Base-by-base conservation (phyloP, 1,139 yeast species). In the Zygoascus sp. region DNA sequence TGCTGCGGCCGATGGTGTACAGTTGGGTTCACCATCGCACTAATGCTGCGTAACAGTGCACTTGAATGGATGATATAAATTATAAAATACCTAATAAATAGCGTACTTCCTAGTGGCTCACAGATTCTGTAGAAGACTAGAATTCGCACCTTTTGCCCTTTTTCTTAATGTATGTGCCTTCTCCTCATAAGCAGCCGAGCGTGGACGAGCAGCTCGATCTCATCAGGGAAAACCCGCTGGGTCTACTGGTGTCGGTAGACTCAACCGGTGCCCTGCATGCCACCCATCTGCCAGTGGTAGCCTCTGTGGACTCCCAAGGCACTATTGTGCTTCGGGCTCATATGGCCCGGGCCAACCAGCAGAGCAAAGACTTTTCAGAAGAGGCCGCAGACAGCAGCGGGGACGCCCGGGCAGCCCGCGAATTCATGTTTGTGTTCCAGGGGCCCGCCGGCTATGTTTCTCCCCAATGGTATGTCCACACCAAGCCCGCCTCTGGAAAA, bases 401-500 rank as follows among this genome's bases (percentile, higher is more conserved):
- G n/a, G n/a, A 36, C 20, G 27, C 19, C 9, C 28, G 27, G 3
- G 11, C 21, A 4, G 40, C 25, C 3, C 50, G 42, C 13, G 66
- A 67, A 21, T 76, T 76, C 9, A 64, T 79, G 56, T 74, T 81
- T 10, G 70, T 80, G 4, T 82, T 82, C 67, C 78, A 75, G 59
- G 72, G 80, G 4, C 66, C 62, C 2, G 72, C 79, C 56, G 69
- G 79, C 1, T 82, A 82, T 59, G 74, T 81, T 28, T 67, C 82
- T 7, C 87, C 89, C 2, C 65, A 73, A 11, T 81, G 81, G 71
- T 81, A 82, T 58, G 75, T 78, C 2, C 70, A 73, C 1, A 81
- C 82, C 63, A 66, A 72, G 53, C 58, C 59, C 1, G 72, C 71
- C 44, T 77, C 82, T 25, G 83, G 80, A 51, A 81, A 80, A 56